These are phyloP conservation scores for Cicer arietinum DNA, from an alignment of 306 rosid genomes.

Conservation along the genomic window DNA sequence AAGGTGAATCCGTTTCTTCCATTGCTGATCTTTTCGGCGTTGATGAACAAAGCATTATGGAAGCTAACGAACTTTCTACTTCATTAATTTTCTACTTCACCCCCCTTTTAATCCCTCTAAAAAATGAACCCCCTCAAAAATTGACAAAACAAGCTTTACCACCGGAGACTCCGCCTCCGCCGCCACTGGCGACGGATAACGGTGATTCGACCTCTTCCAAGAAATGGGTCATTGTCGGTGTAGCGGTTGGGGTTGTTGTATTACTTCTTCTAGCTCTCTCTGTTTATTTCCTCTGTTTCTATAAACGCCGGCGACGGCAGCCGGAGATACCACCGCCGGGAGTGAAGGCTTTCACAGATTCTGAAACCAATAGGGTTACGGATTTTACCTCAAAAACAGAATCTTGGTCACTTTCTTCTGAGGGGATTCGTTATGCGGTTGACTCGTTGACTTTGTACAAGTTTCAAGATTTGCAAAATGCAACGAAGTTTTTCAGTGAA, in stretches of 20 bases:
- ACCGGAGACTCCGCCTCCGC: constrained; percentile 17
- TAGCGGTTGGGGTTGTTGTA: constrained; percentile 49
- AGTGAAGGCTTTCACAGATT: constrained; percentile 20
- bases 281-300: constrained; percentile 40
- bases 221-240: constrained; percentile 63
- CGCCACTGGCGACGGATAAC: not conserved
- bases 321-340: not conserved
- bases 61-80: constrained; percentile 51
- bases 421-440: constrained; percentile 57
- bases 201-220: constrained; percentile 45
- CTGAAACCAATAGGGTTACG: not conserved
- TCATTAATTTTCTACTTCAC: constrained; percentile 53
- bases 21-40: constrained; percentile 53
- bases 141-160: constrained; percentile 10
- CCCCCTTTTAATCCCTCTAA: constrained; percentile 62
- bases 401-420: constrained; percentile 52
- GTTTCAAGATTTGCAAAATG: constrained; percentile 56
- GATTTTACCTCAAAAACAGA: constrained; percentile 31
- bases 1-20: constrained; percentile 32
- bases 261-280: constrained; percentile 39
- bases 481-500: constrained; percentile 60
- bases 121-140: constrained; percentile 44
- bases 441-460: constrained; percentile 65
- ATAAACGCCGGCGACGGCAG: not conserved
- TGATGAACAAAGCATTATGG: constrained; percentile 36